These are phyloP conservation scores for Eimeria necatrix DNA, from an alignment of 169 alveolate genomes.

Conservation along the genomic window DNA sequence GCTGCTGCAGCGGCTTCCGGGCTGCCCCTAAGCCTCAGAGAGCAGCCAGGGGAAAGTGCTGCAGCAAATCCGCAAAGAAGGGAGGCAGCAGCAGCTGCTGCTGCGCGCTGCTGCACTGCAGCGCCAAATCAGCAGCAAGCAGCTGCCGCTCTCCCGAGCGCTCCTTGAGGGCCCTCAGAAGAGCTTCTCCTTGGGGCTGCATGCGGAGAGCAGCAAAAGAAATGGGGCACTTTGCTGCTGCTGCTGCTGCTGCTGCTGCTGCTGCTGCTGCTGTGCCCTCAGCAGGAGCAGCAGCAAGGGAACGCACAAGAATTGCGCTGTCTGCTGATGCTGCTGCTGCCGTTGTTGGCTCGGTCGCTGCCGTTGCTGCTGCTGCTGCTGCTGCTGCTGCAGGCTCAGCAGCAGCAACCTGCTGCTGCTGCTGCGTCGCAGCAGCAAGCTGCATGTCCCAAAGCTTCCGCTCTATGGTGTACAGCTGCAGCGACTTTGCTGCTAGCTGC, in stretches of 20 bases:
- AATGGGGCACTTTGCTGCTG: not conserved
- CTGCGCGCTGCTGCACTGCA: not conserved
- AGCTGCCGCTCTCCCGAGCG: not conserved
- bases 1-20: too few relatives aligned
- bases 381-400: not conserved
- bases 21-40: too few relatives aligned
- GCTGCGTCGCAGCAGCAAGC: not conserved
- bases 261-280: too few relatives aligned
- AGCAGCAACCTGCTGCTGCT: not conserved
- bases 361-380: not conserved
- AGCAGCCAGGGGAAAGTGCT: not conserved
- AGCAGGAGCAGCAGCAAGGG: too few relatives aligned
- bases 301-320: too few relatives aligned
- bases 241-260: too few relatives aligned
- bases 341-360: not conserved
- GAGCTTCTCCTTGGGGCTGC: not conserved
- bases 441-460: not conserved
- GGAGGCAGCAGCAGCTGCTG: not conserved
- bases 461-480: constrained; percentile 41
- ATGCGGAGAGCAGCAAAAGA: not conserved
- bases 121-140: not conserved
- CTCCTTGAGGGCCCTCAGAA: not conserved
- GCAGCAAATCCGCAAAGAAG: not conserved
- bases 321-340: not conserved
- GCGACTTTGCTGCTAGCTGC: constrained; percentile 20